Evolutionary conservation across 148 eudicot species (phyloP).

Genomic region (Nyssa sinensis): DNA sequence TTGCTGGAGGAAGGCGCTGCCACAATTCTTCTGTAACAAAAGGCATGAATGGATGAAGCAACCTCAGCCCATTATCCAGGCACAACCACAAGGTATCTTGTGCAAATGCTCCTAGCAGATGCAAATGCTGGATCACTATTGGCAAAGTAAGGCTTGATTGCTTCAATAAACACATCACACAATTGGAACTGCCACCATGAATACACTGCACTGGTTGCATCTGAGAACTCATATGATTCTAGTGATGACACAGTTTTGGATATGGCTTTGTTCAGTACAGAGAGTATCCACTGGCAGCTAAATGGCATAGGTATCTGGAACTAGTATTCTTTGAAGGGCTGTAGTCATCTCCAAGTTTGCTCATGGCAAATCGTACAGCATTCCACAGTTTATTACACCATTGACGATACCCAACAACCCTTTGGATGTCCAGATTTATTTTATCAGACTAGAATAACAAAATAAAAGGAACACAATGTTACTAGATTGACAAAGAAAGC

Average conservation of each 20-base stretch:
- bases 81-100: conserved; percentile 83
- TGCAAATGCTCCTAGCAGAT: conserved; percentile 58
- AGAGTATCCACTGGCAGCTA: conserved; percentile 91
- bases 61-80: conserved; percentile 77
- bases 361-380: conserved; percentile 87
- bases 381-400: conserved; percentile 99
- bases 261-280: conserved; percentile 76
- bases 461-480: conserved; percentile 10
- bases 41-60: conserved; percentile 97
- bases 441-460: conserved; percentile 70
- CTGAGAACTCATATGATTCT: conserved; percentile 76
- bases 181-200: conserved; percentile 94
- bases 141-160: conserved; percentile 72
- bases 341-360: conserved; percentile 80
- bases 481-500: background rate
- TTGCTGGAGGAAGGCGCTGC: conserved; percentile 93
- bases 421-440: conserved; percentile 86
- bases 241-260: conserved; percentile 64
- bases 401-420: conserved; percentile 91
- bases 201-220: conserved; percentile 86
- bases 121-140: conserved; percentile 42
- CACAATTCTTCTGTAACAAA: conserved; percentile 92
- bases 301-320: conserved; percentile 61
- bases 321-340: conserved; percentile 59
- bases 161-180: conserved; percentile 90